A percentile compares a stretch with the other conserved stretches of the same genome.
Evolutionary conservation across 176 grass and related monocot species (phyloP).

Genomic region (Poa annua): DNA sequence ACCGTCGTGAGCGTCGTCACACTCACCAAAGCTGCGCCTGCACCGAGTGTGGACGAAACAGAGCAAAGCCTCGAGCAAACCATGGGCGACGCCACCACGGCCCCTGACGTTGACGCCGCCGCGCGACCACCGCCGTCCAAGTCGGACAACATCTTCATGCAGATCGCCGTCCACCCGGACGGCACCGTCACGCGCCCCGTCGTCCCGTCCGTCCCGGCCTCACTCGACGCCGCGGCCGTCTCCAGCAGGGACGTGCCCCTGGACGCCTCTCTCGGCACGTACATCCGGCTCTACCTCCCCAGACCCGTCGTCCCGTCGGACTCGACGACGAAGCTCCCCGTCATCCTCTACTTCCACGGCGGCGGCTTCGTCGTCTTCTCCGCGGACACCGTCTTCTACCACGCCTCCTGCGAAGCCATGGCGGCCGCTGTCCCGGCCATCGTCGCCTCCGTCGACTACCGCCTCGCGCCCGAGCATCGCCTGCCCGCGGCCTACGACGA

Average conservation of each 20-base stretch:
- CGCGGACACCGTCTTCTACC: conserved; percentile 54
- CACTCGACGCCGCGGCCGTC: conserved; percentile 22
- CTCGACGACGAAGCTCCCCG: conserved; percentile 50
- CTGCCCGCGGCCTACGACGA: conserved; percentile 81
- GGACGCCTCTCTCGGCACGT: conserved; percentile 53
- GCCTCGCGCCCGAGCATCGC: conserved; percentile 75
- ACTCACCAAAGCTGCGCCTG: neutral
- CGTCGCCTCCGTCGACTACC: conserved; percentile 74
- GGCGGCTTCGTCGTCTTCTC: conserved; percentile 78
- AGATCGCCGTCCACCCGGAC: conserved; percentile 67
- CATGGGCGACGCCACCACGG: conserved; percentile 38
- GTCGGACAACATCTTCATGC: conserved; percentile 64
- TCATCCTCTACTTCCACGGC: conserved; percentile 88
- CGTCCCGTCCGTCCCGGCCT: conserved; percentile 43
- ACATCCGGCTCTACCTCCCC: conserved; percentile 72
- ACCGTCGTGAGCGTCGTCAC: neutral
- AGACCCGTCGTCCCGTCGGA: neutral
- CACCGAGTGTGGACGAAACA: neutral
- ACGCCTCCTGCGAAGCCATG: conserved; percentile 68
- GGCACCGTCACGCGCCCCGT: conserved; percentile 71
- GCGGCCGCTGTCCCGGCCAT: conserved; percentile 49
- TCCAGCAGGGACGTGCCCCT: conserved; percentile 74
- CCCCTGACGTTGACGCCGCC: neutral
- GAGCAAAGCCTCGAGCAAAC: neutral
- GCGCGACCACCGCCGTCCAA: conserved; percentile 16